Base-by-base conservation (phyloP, 352 stramenopile genomes). In the Phytophthora meadii region DNA sequence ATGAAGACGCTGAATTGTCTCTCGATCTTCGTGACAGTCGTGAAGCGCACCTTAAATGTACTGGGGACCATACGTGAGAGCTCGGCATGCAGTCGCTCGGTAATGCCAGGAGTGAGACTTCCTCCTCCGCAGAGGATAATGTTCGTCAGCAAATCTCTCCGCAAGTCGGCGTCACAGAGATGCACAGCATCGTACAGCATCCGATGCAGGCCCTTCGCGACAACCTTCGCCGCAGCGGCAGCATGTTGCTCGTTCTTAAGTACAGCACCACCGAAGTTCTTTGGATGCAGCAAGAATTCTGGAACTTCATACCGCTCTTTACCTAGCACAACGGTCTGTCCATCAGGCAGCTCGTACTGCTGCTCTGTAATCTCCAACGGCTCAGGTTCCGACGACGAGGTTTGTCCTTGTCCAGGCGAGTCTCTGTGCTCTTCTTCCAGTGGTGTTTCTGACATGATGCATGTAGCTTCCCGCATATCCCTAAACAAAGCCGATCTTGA, bases 1-100 rank as follows among this genome's bases (percentile, higher is more conserved):
- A 95, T 97, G 73, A 94, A 97, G 54, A 84, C 82, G 47, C 86
- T 96, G 45, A 95, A 95, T 76, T 94, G 83, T 15, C 83, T 77
- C 74, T 97, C 88, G 63, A 95, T 78, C 67, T 90, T 88, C 54
- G 82, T 89, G 15, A 89, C 82, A 44, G 75, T 87, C 57, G 85
- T 93, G 61, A 97, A 92, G n/a, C 89, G 84, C 52, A 95, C 76
- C 54, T 96, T 96, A 63, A 93, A 93, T 9, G 82, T 91, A 47
- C 87, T 92, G 9, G 87, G 84, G 11, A 97, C 85, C 70, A 94
- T 79, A 12, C 64, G 68, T 6, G 82, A 90, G 22, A 97, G 73
- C 50, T 97, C 89, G 8, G 74, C 58, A 50, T 95, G 88, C 51
- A 97, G 50, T 6, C 89, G 84, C 68, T 96, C 88, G 0, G 84